phyloP scores from a whole-genome alignment of 768 basidiomycete species.

The Dioszegia aurantiaca region DNA sequence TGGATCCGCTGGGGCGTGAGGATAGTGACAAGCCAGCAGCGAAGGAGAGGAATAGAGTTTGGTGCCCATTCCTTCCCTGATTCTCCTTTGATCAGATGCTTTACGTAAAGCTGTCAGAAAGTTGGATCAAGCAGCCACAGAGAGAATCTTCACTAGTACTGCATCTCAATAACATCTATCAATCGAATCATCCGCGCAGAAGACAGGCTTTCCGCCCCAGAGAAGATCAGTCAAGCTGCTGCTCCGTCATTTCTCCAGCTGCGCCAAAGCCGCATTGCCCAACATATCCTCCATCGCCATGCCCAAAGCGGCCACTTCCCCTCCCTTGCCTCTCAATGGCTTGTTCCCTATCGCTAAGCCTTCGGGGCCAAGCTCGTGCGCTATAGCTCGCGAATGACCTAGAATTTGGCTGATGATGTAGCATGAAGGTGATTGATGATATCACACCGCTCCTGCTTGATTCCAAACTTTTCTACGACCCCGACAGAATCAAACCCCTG shows the following conservation, averaged over 20 bases:
- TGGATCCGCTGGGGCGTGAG: too few relatives aligned
- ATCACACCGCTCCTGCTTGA: conserved; percentile 73
- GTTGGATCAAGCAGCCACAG: too few relatives aligned
- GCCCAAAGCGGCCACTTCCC: conserved; percentile 43
- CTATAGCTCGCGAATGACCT: background rate
- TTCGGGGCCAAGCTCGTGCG: conserved; percentile 74
- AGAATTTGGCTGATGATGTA: conserved; percentile 8
- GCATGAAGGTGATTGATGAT: conserved; percentile 79
- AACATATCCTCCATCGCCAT: conserved; percentile 20
- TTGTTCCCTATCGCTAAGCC: conserved; percentile 89
- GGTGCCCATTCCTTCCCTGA: too few relatives aligned
- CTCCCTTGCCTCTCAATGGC: conserved; percentile 50
- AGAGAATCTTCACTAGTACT: too few relatives aligned
- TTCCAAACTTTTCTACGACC: conserved; percentile 69
- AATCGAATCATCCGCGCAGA: too few relatives aligned
- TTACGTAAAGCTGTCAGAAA: too few relatives aligned
- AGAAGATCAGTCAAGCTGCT: conserved; percentile 4
- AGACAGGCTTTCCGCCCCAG: too few relatives aligned
- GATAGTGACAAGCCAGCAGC: too few relatives aligned
- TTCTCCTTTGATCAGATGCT: too few relatives aligned
- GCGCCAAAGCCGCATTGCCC: background rate
- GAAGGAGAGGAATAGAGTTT: too few relatives aligned
- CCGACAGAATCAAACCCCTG: conserved; percentile 24
- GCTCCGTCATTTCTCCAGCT: background rate
- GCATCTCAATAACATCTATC: too few relatives aligned